Conservation (phyloP, 2,329 filamentous ascomycete genomes). For the Neurospora sp. region DNA sequence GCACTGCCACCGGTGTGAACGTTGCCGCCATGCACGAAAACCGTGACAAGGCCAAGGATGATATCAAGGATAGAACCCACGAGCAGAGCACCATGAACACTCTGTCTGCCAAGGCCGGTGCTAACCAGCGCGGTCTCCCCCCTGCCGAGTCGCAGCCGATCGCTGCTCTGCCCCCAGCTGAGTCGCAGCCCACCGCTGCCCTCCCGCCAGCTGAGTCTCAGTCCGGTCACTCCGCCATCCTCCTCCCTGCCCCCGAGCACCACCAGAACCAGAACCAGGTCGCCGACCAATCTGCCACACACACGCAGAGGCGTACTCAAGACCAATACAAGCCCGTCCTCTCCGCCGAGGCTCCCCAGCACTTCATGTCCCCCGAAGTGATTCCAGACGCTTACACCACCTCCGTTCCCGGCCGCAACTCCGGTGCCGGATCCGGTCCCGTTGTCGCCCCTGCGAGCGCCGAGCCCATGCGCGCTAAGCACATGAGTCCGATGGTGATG, state of each 20-base stretch:
- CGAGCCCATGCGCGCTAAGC: background rate
- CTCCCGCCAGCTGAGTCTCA: background rate
- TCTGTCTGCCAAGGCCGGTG: background rate
- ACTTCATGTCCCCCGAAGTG: conserved; percentile 12
- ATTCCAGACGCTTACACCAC: conserved; percentile 3
- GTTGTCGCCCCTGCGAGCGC: background rate
- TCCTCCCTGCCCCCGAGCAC: background rate
- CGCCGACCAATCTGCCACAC: background rate
- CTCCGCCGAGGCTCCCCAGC: background rate
- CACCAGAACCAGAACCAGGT: background rate
- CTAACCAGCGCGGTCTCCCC: background rate
- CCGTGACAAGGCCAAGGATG: background rate
- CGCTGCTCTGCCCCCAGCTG: background rate
- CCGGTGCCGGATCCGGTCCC: background rate
- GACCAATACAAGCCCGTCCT: conserved; percentile 1
- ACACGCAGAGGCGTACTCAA: conserved; percentile 3
- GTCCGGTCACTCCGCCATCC: background rate
- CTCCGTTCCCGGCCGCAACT: background rate
- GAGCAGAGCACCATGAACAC: conserved; percentile 1
- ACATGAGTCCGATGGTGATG: conserved; percentile 2
- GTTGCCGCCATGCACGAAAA: background rate
- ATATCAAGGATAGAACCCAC: background rate
- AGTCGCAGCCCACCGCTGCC: background rate
- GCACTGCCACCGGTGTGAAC: conserved; percentile 4
- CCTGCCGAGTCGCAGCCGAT: background rate